A percentile compares a stretch with the other conserved stretches of the same genome.
Evolutionary conservation across 129 eudicot species (phyloP).

Genomic region (Arctium minus): DNA sequence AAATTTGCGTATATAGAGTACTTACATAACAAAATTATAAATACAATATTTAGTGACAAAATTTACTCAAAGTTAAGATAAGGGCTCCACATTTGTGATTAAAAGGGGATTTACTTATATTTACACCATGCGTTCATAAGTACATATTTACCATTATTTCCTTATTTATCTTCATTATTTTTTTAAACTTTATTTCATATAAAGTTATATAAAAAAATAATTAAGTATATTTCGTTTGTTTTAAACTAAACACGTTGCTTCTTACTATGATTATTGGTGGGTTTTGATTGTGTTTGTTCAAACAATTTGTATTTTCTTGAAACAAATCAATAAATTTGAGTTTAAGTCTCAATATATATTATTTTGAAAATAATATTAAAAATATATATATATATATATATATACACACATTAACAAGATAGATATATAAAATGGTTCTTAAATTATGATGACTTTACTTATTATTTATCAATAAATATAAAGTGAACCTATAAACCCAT

Average conservation of each 20-base stretch:
- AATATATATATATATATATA: no score
- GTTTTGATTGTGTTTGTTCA: background rate
- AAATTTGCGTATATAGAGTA: background rate
- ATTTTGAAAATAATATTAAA: no score
- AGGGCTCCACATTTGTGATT: constrained; percentile 15
- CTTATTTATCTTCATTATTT: background rate
- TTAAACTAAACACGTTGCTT: background rate
- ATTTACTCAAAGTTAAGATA: background rate
- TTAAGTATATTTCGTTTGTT: background rate
- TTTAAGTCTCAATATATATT: background rate
- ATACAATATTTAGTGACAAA: background rate
- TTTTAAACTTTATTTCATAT: background rate
- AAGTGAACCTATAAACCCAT: background rate
- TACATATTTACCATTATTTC: background rate
- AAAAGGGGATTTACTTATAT: background rate
- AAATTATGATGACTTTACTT: background rate
- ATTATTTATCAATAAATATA: background rate
- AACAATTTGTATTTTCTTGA: background rate
- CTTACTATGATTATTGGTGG: background rate
- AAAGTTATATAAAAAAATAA: background rate
- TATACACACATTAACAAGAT: background rate
- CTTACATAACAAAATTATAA: background rate
- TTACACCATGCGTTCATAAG: constrained; percentile 11
- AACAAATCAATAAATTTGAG: background rate
- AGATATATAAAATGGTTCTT: no score